phyloP scores from a whole-genome alignment of 2,329 filamentous ascomycete genomes.

The Capronia epimyces region DNA sequence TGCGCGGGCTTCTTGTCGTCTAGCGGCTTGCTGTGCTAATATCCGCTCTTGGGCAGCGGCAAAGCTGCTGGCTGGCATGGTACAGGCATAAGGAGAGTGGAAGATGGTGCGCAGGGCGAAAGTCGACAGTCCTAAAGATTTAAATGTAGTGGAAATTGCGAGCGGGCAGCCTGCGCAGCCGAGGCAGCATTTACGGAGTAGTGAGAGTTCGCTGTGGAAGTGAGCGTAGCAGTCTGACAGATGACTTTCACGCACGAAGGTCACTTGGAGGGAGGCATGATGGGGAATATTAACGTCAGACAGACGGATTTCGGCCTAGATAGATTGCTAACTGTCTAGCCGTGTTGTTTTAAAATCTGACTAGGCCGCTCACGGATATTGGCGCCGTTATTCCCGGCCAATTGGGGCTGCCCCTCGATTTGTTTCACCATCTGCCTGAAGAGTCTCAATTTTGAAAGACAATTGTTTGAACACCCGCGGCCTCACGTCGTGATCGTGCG shows the following conservation, averaged over 20 bases:
- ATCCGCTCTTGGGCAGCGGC: constrained; percentile 84
- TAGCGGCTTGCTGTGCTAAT: constrained; percentile 69
- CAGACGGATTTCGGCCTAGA: too few species aligned
- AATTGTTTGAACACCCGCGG: neutral
- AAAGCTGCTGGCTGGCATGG: constrained; percentile 64
- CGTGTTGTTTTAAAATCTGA: neutral
- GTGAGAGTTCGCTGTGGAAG: too few species aligned
- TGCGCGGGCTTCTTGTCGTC: constrained; percentile 58
- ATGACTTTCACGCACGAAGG: too few species aligned
- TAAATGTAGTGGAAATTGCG: neutral
- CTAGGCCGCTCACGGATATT: neutral
- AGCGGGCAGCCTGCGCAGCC: neutral
- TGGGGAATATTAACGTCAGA: too few species aligned
- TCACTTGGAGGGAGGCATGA: too few species aligned
- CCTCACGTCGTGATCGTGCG: neutral
- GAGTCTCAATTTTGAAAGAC: constrained; percentile 5
- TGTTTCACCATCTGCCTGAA: constrained; percentile 14
- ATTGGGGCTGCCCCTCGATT: neutral
- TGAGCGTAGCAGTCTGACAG: too few species aligned
- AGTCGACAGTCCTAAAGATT: neutral
- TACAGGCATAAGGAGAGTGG: constrained; percentile 16
- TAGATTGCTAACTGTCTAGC: neutral
- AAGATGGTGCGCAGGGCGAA: neutral
- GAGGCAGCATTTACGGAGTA: constrained; percentile 13
- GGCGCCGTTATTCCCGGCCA: neutral